Base-by-base conservation (phyloP, 2,329 filamentous ascomycete species). In the Pseudonectria buxi region DNA sequence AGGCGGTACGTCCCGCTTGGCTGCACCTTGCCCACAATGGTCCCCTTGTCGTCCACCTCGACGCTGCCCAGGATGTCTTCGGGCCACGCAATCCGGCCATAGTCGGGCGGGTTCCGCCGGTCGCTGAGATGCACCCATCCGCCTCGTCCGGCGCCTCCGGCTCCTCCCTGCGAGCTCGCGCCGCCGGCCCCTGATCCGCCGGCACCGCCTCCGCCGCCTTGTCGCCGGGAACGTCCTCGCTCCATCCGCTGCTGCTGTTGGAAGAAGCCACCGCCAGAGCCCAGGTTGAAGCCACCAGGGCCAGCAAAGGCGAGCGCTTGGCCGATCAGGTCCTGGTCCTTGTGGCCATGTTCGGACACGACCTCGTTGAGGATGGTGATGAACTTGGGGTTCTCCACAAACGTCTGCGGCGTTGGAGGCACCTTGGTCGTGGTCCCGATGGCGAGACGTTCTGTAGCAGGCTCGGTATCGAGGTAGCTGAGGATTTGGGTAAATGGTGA, bases 11-110 rank as follows among this genome's bases (percentile, higher is more conserved):
- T 81, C 11, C 76, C 75, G 42, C 76, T 80, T 2, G 69, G 63
- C 56, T 78, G 69, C 44, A 74, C 74, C 43, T 68, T 70, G 14
- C 76, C 75, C 16, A 79, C 62, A 33, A 82, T 72, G 18, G 69
- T 54, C 0, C 80, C 80, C 6, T 59, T 45, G 2, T 64, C 67
- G 51, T 81, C 68, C 5, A 83, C 79, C 52, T 82, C 74, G 27
- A 83, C 67, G 44, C 78, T 83, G 26, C 79, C 80, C 35, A 84
- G 63, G 26, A 84, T 84, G 50, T 84, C 79, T 49, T 83, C 79
- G 2, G 79, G 78, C 67, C 74, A 82, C 3, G 79, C 77, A 52
- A 83, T 83, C 34, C 80, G 61, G 12, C 79, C 79, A 64, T 71
- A 83, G 48, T 81, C 78, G 1, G 77, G 78, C 3, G 78, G 76